Conservation (phyloP, 768 basidiomycete genomes). For the Xerocomellus dryophilus region DNA sequence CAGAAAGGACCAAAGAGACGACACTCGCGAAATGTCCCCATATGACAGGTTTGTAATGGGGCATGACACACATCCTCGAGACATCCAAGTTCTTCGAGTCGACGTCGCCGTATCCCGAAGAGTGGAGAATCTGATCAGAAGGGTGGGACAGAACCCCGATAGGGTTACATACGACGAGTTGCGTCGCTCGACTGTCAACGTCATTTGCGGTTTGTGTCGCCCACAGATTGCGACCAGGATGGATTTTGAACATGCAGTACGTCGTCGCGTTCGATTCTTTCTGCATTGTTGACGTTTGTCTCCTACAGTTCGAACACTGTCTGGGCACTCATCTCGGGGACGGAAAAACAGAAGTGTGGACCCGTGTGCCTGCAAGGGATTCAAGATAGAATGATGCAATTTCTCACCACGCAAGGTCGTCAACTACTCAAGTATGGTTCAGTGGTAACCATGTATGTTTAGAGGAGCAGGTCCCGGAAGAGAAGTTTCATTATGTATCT, state of each 20-base stretch:
- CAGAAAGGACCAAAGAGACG: too few relatives aligned
- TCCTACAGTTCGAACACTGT: slow-evolving; percentile 8
- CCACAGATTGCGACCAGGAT: not conserved
- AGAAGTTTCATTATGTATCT: slow-evolving; percentile 8
- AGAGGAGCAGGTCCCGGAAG: not conserved
- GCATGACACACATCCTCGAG: not conserved
- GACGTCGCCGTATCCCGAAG: slow-evolving; percentile 3
- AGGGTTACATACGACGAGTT: not conserved
- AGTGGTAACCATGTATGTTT: not conserved
- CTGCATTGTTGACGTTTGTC: not conserved
- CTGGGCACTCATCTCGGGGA: not conserved
- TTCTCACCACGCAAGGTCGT: not conserved
- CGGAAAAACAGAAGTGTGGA: slow-evolving; percentile 2
- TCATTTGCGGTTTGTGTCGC: slow-evolving; percentile 7
- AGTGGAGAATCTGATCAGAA: slow-evolving; percentile 10
- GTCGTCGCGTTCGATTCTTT: not conserved
- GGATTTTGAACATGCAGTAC: slow-evolving; percentile 6
- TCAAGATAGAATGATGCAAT: not conserved
- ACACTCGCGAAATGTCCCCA: not conserved
- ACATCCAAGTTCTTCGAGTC: slow-evolving; percentile 1
- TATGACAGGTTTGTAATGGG: not conserved
- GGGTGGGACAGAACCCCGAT: slow-evolving; percentile 5
- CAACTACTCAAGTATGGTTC: too few relatives aligned
- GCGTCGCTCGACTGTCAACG: slow-evolving; percentile 1
- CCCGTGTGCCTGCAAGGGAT: not conserved